Evolutionary conservation across 257 asterid genomes (phyloP).

Genomic region (Cruciata laevipes): DNA sequence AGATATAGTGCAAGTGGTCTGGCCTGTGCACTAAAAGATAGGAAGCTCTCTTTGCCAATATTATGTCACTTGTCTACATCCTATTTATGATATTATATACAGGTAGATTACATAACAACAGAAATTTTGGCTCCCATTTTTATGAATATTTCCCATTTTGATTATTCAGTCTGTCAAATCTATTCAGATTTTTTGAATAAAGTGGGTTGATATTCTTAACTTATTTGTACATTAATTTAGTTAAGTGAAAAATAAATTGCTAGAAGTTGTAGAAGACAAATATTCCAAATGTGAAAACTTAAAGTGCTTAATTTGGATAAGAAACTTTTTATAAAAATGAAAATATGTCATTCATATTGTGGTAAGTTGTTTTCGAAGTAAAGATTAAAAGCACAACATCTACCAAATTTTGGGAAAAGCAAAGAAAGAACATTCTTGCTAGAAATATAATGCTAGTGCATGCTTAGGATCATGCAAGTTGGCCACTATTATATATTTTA

Average conservation of each 20-base stretch:
- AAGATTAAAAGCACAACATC: background rate
- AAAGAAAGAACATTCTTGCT: background rate
- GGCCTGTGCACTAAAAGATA: slow-evolving; percentile 8
- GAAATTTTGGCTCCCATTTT: background rate
- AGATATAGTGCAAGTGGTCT: background rate
- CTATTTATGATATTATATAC: background rate
- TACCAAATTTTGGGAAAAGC: background rate
- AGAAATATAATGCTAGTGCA: background rate
- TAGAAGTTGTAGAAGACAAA: background rate
- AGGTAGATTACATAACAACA: background rate
- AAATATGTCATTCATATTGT: background rate
- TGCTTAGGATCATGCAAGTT: background rate
- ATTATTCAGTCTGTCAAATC: too few species aligned
- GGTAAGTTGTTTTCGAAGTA: background rate
- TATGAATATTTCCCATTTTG: too few species aligned
- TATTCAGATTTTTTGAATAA: too few species aligned
- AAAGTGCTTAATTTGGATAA: background rate
- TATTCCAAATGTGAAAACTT: background rate
- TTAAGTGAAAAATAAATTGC: too few species aligned
- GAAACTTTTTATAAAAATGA: background rate
- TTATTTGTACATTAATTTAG: too few species aligned
- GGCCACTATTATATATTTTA: background rate
- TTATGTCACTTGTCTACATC: background rate
- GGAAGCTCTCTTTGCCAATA: background rate
- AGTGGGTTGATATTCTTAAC: too few species aligned